Base-by-base conservation (phyloP, 2,329 filamentous ascomycete genomes). In the Akanthomyces uredinophilus region DNA sequence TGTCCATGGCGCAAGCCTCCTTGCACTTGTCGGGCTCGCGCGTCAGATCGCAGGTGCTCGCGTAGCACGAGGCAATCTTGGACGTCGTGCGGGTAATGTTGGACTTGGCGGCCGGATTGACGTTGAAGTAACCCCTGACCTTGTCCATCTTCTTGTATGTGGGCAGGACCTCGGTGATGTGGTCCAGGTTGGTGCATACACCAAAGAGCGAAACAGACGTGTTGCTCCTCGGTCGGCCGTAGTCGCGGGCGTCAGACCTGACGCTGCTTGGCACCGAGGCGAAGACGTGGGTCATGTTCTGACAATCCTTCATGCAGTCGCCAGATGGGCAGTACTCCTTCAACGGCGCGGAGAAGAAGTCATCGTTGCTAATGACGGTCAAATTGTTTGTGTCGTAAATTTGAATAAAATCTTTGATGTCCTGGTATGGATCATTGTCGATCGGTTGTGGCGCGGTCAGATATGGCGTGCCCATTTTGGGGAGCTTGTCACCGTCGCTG, bases 1-100 rank as follows among this genome's bases (percentile, higher is more conserved):
- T 54, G n/a, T 54, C 51, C 35, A 54, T 54, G 35, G 51, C n/a
- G 20, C 51, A 43, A 5, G 51, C 51, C n/a, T 41, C 51, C n/a
- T 27, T 54, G 51, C 51, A 54, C 35, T 57, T 57, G 18, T 57
- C 54, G 1, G 54, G 54, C 29, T 57, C 54, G 5, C 54, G 41
- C 18, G 54, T 57, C 27, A 57, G 27, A 32, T 57, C 54, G 41
- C 54, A 47, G 10, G 54, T 57, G n/a, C 54, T 57, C 41, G 54
- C 54, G 54, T 47, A 57, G 54, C 54, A 57, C 24, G 54, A 32
- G 18, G 54, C 54, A 37, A 57, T 47, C 43, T 57, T 57, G 41
- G 24, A 35, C 18, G 54, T 37, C 1, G 20, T 18, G 22, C 16
- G n/a, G 8, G 41, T 57, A 18, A 57, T 37, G 41, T 47, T 47